Percentiles rank a stretch among this genome's conserved stretches.
Conservation (phyloP, 495 filamentous ascomycete species). For the Venustampulla echinocandica region DNA sequence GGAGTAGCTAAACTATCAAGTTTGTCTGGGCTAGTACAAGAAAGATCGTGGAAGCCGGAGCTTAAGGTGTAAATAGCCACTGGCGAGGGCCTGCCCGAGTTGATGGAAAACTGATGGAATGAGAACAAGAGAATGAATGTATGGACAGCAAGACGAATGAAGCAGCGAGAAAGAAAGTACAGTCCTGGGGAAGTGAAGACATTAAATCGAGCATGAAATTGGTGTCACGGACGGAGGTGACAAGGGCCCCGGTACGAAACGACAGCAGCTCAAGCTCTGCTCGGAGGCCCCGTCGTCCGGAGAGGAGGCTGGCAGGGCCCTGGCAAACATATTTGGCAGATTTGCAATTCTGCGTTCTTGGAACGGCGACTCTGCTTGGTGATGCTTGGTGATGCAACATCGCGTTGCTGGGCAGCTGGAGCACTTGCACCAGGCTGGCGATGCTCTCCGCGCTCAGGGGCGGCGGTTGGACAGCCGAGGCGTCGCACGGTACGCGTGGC, state of each 20-base stretch:
- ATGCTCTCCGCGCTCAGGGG: too few species aligned
- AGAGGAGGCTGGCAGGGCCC: slow-evolving; percentile 4
- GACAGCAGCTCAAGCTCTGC: slow-evolving; percentile 22
- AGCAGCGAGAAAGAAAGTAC: slow-evolving; percentile 30
- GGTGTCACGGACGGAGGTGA: slow-evolving; percentile 21
- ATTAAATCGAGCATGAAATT: slow-evolving; percentile 49
- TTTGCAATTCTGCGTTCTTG: too few species aligned
- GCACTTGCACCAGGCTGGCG: too few species aligned
- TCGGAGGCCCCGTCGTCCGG: slow-evolving; percentile 25
- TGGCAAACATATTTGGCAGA: slow-evolving; percentile 12
- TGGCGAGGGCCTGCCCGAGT: slow-evolving; percentile 51
- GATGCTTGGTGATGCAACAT: too few species aligned
- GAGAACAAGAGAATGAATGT: slow-evolving; percentile 29
- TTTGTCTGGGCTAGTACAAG: slow-evolving; percentile 17
- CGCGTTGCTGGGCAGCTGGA: too few species aligned
- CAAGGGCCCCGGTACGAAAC: slow-evolving; percentile 9
- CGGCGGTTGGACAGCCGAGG: too few species aligned
- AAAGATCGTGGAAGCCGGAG: slow-evolving; percentile 15
- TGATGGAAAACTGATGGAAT: slow-evolving; percentile 30
- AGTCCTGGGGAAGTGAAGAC: slow-evolving; percentile 25
- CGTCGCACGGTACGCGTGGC: slow-evolving; percentile 11
- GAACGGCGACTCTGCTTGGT: too few species aligned
- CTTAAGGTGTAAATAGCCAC: slow-evolving; percentile 16
- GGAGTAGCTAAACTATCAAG: slow-evolving; percentile 23
- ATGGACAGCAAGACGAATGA: slow-evolving; percentile 25